Percentiles rank a stretch among this genome's conserved stretches.
These are phyloP conservation scores for Ophiocordyceps camponoti-rufipedis DNA, from an alignment of 2,329 filamentous ascomycete species.

Conservation along the genomic window DNA sequence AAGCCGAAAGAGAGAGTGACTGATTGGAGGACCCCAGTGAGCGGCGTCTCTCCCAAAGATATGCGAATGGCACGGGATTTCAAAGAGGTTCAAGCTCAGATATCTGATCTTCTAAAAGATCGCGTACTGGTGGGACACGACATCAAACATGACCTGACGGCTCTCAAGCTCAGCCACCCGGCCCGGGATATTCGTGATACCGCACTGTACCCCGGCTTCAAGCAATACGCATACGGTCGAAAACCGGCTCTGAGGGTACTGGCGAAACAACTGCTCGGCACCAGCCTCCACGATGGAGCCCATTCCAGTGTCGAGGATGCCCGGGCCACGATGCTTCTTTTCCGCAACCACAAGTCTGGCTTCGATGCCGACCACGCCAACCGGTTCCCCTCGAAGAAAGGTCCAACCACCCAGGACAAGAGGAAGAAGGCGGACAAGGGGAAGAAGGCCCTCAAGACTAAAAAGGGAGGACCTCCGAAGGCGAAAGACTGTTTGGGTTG, in stretches of 20 bases:
- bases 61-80: constrained; percentile 55
- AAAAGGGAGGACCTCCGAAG: constrained; percentile 1
- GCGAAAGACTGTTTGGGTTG: background rate
- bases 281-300: constrained; percentile 44
- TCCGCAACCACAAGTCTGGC: constrained; percentile 60
- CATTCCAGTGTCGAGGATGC: constrained; percentile 66
- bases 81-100: constrained; percentile 55
- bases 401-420: constrained; percentile 9
- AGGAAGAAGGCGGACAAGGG: constrained; percentile 21
- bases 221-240: constrained; percentile 46
- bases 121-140: constrained; percentile 72
- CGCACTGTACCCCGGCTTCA: constrained; percentile 56
- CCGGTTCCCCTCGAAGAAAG: constrained; percentile 31
- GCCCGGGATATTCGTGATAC: constrained; percentile 70
- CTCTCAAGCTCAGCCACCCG: constrained; percentile 62
- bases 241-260: constrained; percentile 48
- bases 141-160: constrained; percentile 60
- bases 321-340: constrained; percentile 75
- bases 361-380: constrained; percentile 71
- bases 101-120: constrained; percentile 49
- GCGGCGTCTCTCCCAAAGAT: constrained; percentile 58
- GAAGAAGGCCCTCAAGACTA: constrained; percentile 15
- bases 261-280: constrained; percentile 34
- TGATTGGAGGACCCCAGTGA: constrained; percentile 79
- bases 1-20: constrained; percentile 59